A percentile compares a stretch with the other conserved stretches of the same genome.
Conservation (phyloP, 1,139 yeast genomes). For the Debaryomyces udenii region DNA sequence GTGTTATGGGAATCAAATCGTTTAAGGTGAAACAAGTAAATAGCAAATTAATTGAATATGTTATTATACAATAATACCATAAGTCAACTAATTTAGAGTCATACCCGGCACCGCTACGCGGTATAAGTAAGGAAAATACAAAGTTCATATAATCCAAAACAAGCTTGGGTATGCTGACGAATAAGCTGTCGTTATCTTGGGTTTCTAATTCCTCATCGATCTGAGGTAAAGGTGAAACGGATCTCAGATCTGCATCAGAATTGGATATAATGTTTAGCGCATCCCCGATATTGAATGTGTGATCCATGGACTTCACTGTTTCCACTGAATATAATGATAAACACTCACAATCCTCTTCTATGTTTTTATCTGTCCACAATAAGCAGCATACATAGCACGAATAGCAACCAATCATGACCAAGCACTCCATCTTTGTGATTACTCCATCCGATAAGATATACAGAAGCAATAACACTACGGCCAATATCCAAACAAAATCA, state of each 20-base stretch:
- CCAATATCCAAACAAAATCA: conserved; percentile 38
- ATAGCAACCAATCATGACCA: conserved; percentile 44
- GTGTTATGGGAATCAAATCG: conserved; percentile 16
- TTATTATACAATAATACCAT: conserved; percentile 28
- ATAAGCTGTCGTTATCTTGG: conserved; percentile 2
- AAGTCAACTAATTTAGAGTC: conserved; percentile 8
- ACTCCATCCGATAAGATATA: conserved; percentile 53
- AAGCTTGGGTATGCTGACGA: not conserved
- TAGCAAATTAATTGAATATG: conserved; percentile 22
- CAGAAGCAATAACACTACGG: conserved; percentile 41
- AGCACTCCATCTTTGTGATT: conserved; percentile 50
- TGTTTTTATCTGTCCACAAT: conserved; percentile 24
- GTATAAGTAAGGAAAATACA: conserved; percentile 26
- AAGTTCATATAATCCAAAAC: conserved; percentile 18
- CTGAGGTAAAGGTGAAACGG: conserved; percentile 4
- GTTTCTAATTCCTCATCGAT: conserved; percentile 3
- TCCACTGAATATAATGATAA: conserved; percentile 10
- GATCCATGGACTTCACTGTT: conserved; percentile 14
- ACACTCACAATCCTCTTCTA: conserved; percentile 17
- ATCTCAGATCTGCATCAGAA: conserved; percentile 1
- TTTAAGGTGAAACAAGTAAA: conserved; percentile 17
- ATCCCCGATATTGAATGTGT: conserved; percentile 30
- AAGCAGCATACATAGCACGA: conserved; percentile 37
- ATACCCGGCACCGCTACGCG: conserved; percentile 15
- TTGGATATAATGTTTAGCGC: conserved; percentile 27